A percentile compares a stretch with the other conserved stretches of the same genome.
Evolutionary conservation across 2,329 filamentous ascomycete genomes (phyloP).

Genomic region (Fusarium succisae): DNA sequence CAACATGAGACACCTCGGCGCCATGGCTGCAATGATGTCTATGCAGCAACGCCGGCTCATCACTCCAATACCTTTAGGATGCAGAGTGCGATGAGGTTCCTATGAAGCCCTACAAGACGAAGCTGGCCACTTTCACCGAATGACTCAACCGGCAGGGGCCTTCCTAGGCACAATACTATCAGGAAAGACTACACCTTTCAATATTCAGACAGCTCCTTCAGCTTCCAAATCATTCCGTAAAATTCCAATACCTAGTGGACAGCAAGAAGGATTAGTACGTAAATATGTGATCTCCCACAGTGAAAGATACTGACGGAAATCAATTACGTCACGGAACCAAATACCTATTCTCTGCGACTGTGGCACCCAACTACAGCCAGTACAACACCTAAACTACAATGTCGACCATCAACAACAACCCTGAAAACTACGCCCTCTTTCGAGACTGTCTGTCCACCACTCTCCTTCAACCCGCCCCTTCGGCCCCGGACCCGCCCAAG

Average conservation of each 20-base stretch:
- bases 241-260: neutral
- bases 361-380: neutral
- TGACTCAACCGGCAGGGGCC: conserved; percentile 30
- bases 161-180: neutral
- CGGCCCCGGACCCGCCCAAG: conserved; percentile 53
- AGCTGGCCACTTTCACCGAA: conserved; percentile 22
- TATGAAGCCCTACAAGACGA: neutral
- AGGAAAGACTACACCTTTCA: conserved; percentile 2
- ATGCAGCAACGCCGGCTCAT: neutral
- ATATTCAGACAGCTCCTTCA: neutral
- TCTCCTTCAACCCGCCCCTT: conserved; percentile 69
- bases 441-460: conserved; percentile 77
- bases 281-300: neutral
- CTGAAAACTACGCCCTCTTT: conserved; percentile 66
- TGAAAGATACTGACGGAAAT: neutral
- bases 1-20: neutral
- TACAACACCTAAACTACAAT: conserved; percentile 15
- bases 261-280: neutral
- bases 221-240: conserved; percentile 26
- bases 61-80: neutral
- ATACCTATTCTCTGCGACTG: neutral
- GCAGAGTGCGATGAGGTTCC: neutral
- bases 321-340: conserved; percentile 33
- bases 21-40: neutral
- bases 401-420: conserved; percentile 32